Evolutionary conservation across 2,329 filamentous ascomycete species (phyloP).

Genomic region (Nakataea oryzae): DNA sequence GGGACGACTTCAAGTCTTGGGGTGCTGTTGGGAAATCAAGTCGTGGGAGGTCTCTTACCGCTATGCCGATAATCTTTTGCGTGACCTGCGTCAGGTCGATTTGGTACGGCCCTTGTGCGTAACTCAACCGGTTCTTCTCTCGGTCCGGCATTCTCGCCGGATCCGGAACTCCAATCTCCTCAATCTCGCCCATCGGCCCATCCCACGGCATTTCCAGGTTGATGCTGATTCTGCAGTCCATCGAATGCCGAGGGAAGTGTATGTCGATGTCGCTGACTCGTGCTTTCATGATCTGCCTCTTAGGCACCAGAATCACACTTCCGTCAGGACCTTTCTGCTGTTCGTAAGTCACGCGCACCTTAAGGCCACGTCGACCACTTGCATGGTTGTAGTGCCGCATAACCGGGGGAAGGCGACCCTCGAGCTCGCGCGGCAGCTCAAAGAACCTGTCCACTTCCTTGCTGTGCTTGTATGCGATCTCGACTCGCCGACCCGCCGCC

Average conservation of each 20-base stretch:
- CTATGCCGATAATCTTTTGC: slow-evolving; percentile 18
- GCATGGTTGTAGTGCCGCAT: slow-evolving; percentile 41
- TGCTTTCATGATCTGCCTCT: slow-evolving; percentile 79
- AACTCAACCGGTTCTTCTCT: slow-evolving; percentile 84
- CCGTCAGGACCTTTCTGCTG: slow-evolving; percentile 51
- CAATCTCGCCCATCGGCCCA: slow-evolving; percentile 51
- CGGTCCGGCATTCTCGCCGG: slow-evolving; percentile 45
- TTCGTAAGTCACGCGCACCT: slow-evolving; percentile 68
- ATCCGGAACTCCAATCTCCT: slow-evolving; percentile 25
- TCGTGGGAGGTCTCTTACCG: slow-evolving; percentile 4
- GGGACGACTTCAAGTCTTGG: too few relatives aligned
- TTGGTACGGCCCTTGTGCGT: slow-evolving; percentile 78
- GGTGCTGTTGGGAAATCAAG: too few relatives aligned
- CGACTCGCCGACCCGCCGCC: slow-evolving; percentile 33
- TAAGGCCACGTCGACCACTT: slow-evolving; percentile 35
- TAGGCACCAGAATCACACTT: background rate
- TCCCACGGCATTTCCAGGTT: slow-evolving; percentile 89
- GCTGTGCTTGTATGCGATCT: slow-evolving; percentile 71
- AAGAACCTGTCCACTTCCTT: slow-evolving; percentile 83
- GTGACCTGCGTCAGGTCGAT: slow-evolving; percentile 90
- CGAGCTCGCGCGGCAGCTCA: slow-evolving; percentile 53
- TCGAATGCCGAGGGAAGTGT: slow-evolving; percentile 62
- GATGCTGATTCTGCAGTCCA: slow-evolving; percentile 89
- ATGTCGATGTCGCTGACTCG: slow-evolving; percentile 84
- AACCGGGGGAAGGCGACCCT: slow-evolving; percentile 51